Percentiles rank a stretch among this genome's conserved stretches.
Conservation (phyloP, 1,284 basidiomycete genomes). For the Pterula multifida region DNA sequence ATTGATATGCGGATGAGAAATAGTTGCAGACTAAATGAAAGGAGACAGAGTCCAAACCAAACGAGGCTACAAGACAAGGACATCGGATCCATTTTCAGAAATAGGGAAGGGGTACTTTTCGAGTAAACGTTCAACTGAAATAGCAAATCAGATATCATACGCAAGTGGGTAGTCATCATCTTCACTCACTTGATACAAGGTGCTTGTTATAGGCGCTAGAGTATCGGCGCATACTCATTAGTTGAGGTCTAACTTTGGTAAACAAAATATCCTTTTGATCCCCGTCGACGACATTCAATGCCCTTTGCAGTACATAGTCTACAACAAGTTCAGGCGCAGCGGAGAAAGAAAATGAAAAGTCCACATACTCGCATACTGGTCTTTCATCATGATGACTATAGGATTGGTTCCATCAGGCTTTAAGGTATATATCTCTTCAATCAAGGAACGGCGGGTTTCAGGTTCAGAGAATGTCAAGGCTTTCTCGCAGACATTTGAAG, state of each 20-base stretch:
- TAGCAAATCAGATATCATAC: constrained; percentile 16
- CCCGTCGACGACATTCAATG: constrained; percentile 56
- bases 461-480: constrained; percentile 61
- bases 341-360: constrained; percentile 1
- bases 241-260: constrained; percentile 50
- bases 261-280: constrained; percentile 61
- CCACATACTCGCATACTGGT: constrained; percentile 62
- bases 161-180: constrained; percentile 3
- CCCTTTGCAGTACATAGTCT: constrained; percentile 80
- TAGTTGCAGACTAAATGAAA: constrained; percentile 8
- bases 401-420: constrained; percentile 51
- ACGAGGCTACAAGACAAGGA: not conserved
- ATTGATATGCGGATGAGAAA: constrained; percentile 9
- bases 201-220: constrained; percentile 70
- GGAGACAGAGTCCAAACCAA: constrained; percentile 1
- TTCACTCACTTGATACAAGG: constrained; percentile 57
- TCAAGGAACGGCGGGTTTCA: constrained; percentile 53
- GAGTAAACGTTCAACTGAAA: constrained; percentile 63
- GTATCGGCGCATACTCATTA: constrained; percentile 59
- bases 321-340: constrained; percentile 6
- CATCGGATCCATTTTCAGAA: not conserved
- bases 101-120: constrained; percentile 24
- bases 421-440: constrained; percentile 73
- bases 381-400: constrained; percentile 77
- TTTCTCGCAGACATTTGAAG: constrained; percentile 95